These are phyloP conservation scores for Trichaptum fuscoviolaceum DNA, from an alignment of 768 basidiomycete genomes.

Conservation along the genomic window DNA sequence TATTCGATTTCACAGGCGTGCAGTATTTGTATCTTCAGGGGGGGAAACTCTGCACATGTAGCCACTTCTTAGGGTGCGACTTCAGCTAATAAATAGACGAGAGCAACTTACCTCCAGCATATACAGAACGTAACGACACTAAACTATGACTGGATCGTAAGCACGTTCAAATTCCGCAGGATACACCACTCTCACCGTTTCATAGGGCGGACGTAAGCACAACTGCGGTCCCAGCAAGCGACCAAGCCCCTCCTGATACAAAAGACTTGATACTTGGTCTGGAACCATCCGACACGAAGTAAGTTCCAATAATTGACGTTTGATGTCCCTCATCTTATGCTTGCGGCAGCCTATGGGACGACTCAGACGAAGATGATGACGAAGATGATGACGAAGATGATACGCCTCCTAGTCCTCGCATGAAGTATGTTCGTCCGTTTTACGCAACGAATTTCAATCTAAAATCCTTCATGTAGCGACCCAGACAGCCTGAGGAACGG, in stretches of 20 bases:
- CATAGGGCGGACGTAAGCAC: background rate
- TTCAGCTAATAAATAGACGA: background rate
- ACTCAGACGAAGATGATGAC: background rate
- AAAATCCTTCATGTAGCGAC: background rate
- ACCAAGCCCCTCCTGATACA: background rate
- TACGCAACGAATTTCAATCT: background rate
- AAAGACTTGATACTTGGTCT: background rate
- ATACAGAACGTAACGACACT: background rate
- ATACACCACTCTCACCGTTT: background rate
- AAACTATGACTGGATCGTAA: background rate
- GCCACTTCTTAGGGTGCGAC: too few relatives aligned
- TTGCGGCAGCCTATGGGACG: background rate
- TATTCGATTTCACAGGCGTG: background rate
- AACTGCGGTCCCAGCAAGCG: background rate
- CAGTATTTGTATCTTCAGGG: too few relatives aligned
- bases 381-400: background rate
- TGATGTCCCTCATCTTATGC: background rate
- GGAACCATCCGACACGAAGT: background rate
- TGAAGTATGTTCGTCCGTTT: background rate
- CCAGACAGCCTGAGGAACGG: background rate
- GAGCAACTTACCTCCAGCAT: background rate
- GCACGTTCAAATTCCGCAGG: background rate
- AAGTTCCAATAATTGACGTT: background rate
- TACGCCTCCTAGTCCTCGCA: background rate
- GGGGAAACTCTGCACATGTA: background rate